A percentile compares a stretch with the other conserved stretches of the same genome.
These are phyloP conservation scores for Scytalidium lignicola DNA, from an alignment of 2,329 filamentous ascomycete genomes.

Conservation along the genomic window DNA sequence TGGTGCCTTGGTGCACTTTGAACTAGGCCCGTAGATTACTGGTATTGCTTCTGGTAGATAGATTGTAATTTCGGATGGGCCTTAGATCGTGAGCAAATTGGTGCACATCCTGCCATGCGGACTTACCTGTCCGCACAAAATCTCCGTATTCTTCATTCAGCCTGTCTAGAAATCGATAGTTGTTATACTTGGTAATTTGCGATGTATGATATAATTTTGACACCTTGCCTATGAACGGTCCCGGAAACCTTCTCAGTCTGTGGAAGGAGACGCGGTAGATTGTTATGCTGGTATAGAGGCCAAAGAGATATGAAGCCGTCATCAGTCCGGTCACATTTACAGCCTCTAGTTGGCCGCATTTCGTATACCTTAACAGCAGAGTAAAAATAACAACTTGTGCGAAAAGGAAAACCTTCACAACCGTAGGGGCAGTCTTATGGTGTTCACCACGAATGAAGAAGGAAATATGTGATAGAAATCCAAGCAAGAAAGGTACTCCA, in stretches of 20 bases:
- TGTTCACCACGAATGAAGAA: background rate
- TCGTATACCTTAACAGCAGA: background rate
- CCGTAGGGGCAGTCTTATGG: background rate
- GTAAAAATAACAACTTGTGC: background rate
- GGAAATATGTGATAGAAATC: too few species aligned
- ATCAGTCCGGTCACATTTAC: background rate
- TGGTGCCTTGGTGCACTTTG: constrained; percentile 14
- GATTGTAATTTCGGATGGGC: constrained; percentile 15
- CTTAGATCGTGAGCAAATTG: background rate
- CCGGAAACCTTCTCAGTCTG: constrained; percentile 25
- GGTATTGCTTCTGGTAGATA: constrained; percentile 14
- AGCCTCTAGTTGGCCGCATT: background rate
- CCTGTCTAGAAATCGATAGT: constrained; percentile 8
- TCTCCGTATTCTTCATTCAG: constrained; percentile 19
- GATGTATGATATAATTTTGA: constrained; percentile 16
- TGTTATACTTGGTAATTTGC: constrained; percentile 7
- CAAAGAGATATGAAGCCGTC: background rate
- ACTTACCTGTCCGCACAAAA: constrained; percentile 13
- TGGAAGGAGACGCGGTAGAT: constrained; percentile 47
- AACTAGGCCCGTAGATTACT: constrained; percentile 10
- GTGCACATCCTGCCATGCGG: too few species aligned
- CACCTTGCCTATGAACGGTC: constrained; percentile 16
- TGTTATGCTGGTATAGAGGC: constrained; percentile 35
- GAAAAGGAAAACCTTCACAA: background rate
- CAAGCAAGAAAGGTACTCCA: too few species aligned